Base-by-base conservation (phyloP, 805 yeast species). In the Cyberlindnera misumaiensis region DNA sequence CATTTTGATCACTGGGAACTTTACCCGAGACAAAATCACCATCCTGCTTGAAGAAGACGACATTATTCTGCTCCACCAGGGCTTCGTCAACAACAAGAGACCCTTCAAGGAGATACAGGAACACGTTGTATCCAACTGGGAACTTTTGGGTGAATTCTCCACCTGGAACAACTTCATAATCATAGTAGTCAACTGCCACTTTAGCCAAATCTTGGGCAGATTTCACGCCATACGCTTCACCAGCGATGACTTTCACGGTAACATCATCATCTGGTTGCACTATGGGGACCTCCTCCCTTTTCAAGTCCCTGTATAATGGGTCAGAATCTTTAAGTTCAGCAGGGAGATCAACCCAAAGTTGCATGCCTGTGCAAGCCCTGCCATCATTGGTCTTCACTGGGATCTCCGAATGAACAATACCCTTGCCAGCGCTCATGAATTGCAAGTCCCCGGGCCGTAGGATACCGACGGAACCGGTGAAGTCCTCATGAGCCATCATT, bases 401-500 rank as follows among this genome's bases (percentile, higher is more conserved):
- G 76, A 86, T 86, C 56, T 87, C 96, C 3, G 87, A 73, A 58
- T 86, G 96, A 39, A 83, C 83, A 28, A 86, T 76, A 36, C 94
- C 96, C 50, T 72, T 73, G 43, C 95, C 96, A 5, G 96, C 95
- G 20, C 95, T 87, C 96, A 87, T 87, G 59, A 87, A 86, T 59
- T 87, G 96, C 48, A 88, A 65, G 57, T 87, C 96, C 41, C 95
- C 96, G 7, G 86, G 76, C 44, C 73, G 69, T 38, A 88, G 63
- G 8, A 84, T 68, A 40, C 95, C 96, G 38, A 73, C 70, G n/a
- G 82, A 65, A 1, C 95, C 95, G 2, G 94, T 83, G 62, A 87
- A 85, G 58, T 88, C 96, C 55, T 82, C 88, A 56, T 83, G 94
- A 5, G 85, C 83, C 60, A 83, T 63, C 47, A 72, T 74, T 28